Conservation (phyloP, 1,284 basidiomycete genomes). For the Moesziomyces globuligerus region DNA sequence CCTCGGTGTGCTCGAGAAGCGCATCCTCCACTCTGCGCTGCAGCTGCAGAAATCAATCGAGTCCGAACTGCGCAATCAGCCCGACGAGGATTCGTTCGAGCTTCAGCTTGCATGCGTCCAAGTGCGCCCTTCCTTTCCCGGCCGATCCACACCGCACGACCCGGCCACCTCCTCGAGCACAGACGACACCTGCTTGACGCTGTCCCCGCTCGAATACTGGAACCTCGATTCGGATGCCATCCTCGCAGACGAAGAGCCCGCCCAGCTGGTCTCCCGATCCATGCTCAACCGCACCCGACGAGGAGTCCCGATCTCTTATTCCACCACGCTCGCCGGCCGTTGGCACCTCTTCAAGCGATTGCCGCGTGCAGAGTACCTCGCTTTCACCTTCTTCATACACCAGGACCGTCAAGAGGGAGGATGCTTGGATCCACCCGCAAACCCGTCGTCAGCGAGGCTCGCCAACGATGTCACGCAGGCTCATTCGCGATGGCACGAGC, state of each 20-base stretch:
- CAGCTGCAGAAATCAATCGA: slow-evolving; percentile 55
- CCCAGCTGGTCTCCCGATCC: slow-evolving; percentile 42
- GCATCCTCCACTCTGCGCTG: slow-evolving; percentile 56
- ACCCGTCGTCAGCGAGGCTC: neutral
- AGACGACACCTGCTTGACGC: slow-evolving; percentile 44
- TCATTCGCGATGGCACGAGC: slow-evolving; percentile 42
- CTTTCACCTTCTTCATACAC: slow-evolving; percentile 61
- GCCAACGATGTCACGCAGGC: slow-evolving; percentile 1
- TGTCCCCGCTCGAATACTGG: slow-evolving; percentile 64
- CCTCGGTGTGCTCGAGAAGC: slow-evolving; percentile 57
- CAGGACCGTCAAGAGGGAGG: slow-evolving; percentile 9
- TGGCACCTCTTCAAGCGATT: slow-evolving; percentile 63
- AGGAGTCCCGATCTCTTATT: slow-evolving; percentile 54
- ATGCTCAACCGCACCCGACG: slow-evolving; percentile 34
- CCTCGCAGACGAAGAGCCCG: slow-evolving; percentile 42
- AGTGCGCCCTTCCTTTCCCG: slow-evolving; percentile 37
- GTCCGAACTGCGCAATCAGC: slow-evolving; percentile 9
- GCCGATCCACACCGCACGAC: slow-evolving; percentile 2
- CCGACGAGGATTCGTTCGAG: neutral
- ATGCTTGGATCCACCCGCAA: slow-evolving; percentile 10
- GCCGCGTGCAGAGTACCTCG: slow-evolving; percentile 63
- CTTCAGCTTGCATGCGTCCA: slow-evolving; percentile 17
- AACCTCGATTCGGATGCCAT: slow-evolving; percentile 27
- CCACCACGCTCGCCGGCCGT: slow-evolving; percentile 60
- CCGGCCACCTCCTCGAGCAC: neutral